Evolutionary conservation across 73 alveolate genomes (phyloP), one percentile per base, ranked within the genome.

Genomic region (Paramecium octaurelia): DNA sequence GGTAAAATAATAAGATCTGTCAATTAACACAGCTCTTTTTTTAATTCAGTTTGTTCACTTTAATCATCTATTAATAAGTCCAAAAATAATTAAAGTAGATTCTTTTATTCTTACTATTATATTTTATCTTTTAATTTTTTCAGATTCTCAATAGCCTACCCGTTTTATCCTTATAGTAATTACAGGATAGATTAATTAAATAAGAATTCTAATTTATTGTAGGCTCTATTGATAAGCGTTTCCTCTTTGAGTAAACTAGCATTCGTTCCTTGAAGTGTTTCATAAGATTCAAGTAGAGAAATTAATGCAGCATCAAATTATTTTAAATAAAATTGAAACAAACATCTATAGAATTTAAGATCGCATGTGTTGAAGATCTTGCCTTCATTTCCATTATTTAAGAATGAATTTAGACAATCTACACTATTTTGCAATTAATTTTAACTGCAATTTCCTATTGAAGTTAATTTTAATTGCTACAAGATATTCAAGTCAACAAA

Each of bases 331-430:
- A 89, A 89, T 40, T 31, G 31, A 64, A 58, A 89, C 0, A 89
- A 75, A 44, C 92, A 84, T 34, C 76, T 44, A 89, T 89, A 89
- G 64, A 89, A 89, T 10, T 27, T 23, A 24, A 70, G 29, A 48
- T 89, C 94, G 20, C 85, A 89, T 46, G 46, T 89, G 16, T 89
- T 20, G 21, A 89, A 89, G 11, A 77, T 70, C 73, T 31, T 71
- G 0, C 94, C 94, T 23, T 89, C 94, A 27, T 44, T 73, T 14
- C 57, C 38, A 18, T 80, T 80, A 2, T 43, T 80, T 9, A 80
- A 0, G 18, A 80, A 12, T 21, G 43, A 42, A 34, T 64, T 64
- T 9, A 8, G 7, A 24, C 84, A 64, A 23, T 64, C 23, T 20
- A 24, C 0, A 24, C 20, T 42, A 12, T 34, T 73, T 10, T 44